Evolutionary conservation across 2,329 filamentous ascomycete genomes (phyloP), one percentile per base, ranked within the genome.

Genomic region (Epichloe hybrida): DNA sequence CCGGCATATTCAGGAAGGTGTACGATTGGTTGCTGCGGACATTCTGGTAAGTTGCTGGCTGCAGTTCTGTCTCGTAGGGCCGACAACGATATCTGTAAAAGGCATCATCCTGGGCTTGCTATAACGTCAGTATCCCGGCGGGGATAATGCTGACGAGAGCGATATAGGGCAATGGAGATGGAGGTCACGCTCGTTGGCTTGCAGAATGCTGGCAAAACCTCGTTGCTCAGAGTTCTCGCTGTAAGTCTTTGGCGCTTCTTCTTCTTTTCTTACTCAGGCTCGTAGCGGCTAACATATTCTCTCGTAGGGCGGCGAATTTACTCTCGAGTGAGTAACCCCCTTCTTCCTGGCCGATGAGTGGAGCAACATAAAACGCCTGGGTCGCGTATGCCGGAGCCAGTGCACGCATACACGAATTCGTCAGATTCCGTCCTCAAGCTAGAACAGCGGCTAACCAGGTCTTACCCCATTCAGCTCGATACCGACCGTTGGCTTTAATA

Each of bases 131-230:
- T 47, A 17, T n/a, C 20, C 20, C 21, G 17, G 34, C n/a, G 21
- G 21, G 31, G 4, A 12, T 34, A 45, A 50, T 55, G 48, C 53
- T 63, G 55, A 63, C 51, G 17, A 44, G 40, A 41, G 20, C 38
- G 31, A 48, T 52, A 55, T 58, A 96, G 91, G 93, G 89, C 91
- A 59, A 95, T 90, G 58, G 93, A 98, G 75, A 96, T 98, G 90
- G 93, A 98, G 72, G 91, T 98, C 66, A 97, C 93, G 60, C 95
- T 98, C 85, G 91, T 98, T 67, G 93, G 93, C 23, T 74, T 98
- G 65, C 93, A 98, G 67, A 97, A 97, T 72, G 93, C 93, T 53
- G 93, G 93, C 64, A 98, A 98, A 74, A 97, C 93, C 39, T 97
- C 91, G 55, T 71, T 98, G 64, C 75, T 98, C 67, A 81, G 90